A percentile compares a stretch with the other conserved stretches of the same genome.
These are phyloP conservation scores for Elsinoe arachidis DNA, from an alignment of 2,329 filamentous ascomycete species.

Conservation along the genomic window DNA sequence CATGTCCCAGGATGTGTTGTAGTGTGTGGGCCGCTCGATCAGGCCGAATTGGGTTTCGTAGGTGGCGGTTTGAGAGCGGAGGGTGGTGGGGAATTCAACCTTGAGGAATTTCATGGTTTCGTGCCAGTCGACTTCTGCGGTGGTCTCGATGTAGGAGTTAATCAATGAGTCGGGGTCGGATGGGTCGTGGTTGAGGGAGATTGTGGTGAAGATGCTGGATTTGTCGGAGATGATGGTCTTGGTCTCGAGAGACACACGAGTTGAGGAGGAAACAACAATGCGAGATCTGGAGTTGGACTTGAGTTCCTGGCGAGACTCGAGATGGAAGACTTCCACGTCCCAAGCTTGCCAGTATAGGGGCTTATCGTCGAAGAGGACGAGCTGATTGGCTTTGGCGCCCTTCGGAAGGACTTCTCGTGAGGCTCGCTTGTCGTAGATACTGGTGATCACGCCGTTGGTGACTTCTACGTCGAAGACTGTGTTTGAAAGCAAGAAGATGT, in stretches of 20 bases:
- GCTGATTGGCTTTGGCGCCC: slow-evolving; percentile 72
- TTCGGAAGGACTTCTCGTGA: slow-evolving; percentile 69
- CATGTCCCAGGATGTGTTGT: slow-evolving; percentile 98
- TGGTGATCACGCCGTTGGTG: slow-evolving; percentile 68
- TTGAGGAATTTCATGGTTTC: slow-evolving; percentile 98
- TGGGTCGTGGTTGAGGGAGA: slow-evolving; percentile 61
- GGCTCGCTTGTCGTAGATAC: slow-evolving; percentile 65
- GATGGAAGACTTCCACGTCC: slow-evolving; percentile 95
- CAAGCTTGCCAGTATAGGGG: slow-evolving; percentile 95
- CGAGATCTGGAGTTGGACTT: slow-evolving; percentile 53
- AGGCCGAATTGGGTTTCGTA: slow-evolving; percentile 95
- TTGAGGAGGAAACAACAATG: slow-evolving; percentile 61
- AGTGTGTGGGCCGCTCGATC: slow-evolving; percentile 83
- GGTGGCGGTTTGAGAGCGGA: slow-evolving; percentile 81
- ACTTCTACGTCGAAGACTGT: slow-evolving; percentile 65
- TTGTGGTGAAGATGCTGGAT: slow-evolving; percentile 78
- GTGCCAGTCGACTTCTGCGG: slow-evolving; percentile 88
- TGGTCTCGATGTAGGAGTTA: slow-evolving; percentile 62
- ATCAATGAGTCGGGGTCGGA: slow-evolving; percentile 39
- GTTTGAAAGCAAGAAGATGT: slow-evolving; percentile 72
- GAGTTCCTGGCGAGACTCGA: slow-evolving; percentile 76
- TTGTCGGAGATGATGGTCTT: slow-evolving; percentile 79
- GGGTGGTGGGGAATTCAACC: slow-evolving; percentile 91
- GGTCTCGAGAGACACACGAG: slow-evolving; percentile 73
- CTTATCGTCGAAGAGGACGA: slow-evolving; percentile 95